phyloP scores from a whole-genome alignment of 306 rosid genomes.

The Sphenostylis stenocarpa region DNA sequence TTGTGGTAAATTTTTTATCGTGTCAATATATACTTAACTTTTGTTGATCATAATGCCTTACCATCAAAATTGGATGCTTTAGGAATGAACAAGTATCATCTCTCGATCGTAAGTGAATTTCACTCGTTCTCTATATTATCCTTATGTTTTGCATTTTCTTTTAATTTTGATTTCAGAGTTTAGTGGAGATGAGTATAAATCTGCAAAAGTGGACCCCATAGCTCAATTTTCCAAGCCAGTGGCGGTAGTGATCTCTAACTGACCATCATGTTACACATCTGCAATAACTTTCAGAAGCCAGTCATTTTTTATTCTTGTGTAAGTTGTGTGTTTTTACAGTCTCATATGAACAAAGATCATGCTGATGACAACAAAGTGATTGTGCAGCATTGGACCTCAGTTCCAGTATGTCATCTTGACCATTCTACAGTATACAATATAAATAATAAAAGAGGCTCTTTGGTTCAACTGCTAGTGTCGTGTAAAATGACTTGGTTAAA shows the following conservation, averaged over 20 bases:
- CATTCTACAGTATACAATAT: constrained; percentile 10
- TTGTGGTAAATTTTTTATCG: not conserved
- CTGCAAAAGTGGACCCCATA: constrained; percentile 82
- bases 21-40: not conserved
- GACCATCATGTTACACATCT: constrained; percentile 18
- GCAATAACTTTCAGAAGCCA: constrained; percentile 18
- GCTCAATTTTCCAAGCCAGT: constrained; percentile 97
- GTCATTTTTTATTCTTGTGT: constrained; percentile 19
- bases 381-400: constrained; percentile 79
- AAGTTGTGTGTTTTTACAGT: constrained; percentile 48
- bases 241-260: constrained; percentile 52
- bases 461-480: not conserved
- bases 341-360: constrained; percentile 98
- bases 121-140: constrained; percentile 1
- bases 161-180: constrained; percentile 50
- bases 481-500: constrained; percentile 24
- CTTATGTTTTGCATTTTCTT: not conserved
- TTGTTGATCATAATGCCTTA: not conserved
- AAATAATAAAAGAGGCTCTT: constrained; percentile 2
- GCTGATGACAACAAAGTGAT: constrained; percentile 87
- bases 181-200: constrained; percentile 66
- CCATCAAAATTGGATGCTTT: constrained; percentile 13
- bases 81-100: constrained; percentile 21
- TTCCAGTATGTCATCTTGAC: constrained; percentile 59
- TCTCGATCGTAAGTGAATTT: constrained; percentile 19